Evolutionary conservation across 2,329 filamentous ascomycete species (phyloP).

Genomic region (Ampelomyces quisqualis): DNA sequence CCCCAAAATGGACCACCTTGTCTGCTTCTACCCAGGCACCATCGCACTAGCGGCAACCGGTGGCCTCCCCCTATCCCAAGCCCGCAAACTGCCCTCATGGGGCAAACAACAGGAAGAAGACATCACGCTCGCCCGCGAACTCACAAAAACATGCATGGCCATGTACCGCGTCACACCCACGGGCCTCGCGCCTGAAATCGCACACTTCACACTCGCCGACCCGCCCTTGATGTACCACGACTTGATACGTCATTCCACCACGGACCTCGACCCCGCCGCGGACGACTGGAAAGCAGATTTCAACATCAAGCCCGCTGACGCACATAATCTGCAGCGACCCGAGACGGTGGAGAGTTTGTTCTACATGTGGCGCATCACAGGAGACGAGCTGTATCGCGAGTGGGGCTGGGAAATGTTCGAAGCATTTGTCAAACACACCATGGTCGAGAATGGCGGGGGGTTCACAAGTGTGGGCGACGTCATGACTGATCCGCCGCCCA

Average conservation of each 20-base stretch:
- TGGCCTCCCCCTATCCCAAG: constrained; percentile 72
- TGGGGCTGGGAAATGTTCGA: constrained; percentile 99
- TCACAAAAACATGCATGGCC: constrained; percentile 97
- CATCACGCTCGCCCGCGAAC: constrained; percentile 80
- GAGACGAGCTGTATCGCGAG: constrained; percentile 81
- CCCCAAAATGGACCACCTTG: constrained; percentile 97
- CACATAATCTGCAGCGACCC: constrained; percentile 90
- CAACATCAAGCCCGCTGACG: constrained; percentile 75
- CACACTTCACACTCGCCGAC: constrained; percentile 76
- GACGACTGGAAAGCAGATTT: constrained; percentile 77
- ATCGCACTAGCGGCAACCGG: constrained; percentile 86
- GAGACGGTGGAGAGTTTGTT: constrained; percentile 96
- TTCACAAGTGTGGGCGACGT: constrained; percentile 82
- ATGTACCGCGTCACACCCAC: constrained; percentile 92
- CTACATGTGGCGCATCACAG: constrained; percentile 98
- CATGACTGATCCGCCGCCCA: constrained; percentile 65
- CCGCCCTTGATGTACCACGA: constrained; percentile 61
- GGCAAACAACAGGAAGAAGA: constrained; percentile 78
- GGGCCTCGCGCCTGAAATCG: constrained; percentile 91
- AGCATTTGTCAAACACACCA: constrained; percentile 81
- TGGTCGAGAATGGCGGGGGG: constrained; percentile 73
- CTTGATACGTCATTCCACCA: constrained; percentile 51
- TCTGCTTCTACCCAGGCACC: constrained; percentile 96
- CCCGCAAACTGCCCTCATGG: constrained; percentile 71
- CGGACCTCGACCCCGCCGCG: constrained; percentile 42